Evolutionary conservation across 116 monocot species (phyloP).

Genomic region (Phalaenopsis hybrid): DNA sequence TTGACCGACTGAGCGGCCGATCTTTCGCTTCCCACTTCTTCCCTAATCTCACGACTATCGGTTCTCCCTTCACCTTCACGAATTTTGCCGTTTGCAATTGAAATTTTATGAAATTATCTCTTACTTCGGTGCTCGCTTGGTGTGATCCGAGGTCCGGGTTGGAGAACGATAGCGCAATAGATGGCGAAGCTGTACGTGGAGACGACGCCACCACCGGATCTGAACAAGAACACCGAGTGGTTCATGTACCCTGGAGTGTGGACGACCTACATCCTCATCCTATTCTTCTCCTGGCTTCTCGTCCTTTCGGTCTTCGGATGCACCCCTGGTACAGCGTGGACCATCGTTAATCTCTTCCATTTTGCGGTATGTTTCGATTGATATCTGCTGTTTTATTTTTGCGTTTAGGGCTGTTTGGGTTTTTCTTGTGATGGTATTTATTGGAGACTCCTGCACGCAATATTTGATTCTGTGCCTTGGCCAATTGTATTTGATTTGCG

Average conservation of each 20-base stretch:
- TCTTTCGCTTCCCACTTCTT: background rate
- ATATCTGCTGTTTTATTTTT: background rate
- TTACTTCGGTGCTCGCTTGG: background rate
- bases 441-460: too few relatives aligned
- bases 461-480: too few relatives aligned
- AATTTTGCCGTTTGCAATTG: background rate
- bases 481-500: too few relatives aligned
- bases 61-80: background rate
- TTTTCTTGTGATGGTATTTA: too few relatives aligned
- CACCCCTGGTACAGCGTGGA: conserved; percentile 28
- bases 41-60: background rate
- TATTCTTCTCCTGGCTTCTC: conserved; percentile 24
- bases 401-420: background rate
- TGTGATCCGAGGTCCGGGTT: conserved; percentile 5
- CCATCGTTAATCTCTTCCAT: conserved; percentile 19
- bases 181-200: conserved; percentile 20
- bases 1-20: too few relatives aligned
- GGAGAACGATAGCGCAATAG: background rate
- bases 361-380: conserved; percentile 12
- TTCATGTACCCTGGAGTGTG: conserved; percentile 27
- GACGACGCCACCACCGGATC: conserved; percentile 18
- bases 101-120: background rate
- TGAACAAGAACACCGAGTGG: conserved; percentile 33
- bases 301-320: conserved; percentile 24
- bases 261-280: conserved; percentile 26